phyloP scores from a whole-genome alignment of 2,329 filamentous ascomycete genomes.

The Sodiomyces alkalinus region DNA sequence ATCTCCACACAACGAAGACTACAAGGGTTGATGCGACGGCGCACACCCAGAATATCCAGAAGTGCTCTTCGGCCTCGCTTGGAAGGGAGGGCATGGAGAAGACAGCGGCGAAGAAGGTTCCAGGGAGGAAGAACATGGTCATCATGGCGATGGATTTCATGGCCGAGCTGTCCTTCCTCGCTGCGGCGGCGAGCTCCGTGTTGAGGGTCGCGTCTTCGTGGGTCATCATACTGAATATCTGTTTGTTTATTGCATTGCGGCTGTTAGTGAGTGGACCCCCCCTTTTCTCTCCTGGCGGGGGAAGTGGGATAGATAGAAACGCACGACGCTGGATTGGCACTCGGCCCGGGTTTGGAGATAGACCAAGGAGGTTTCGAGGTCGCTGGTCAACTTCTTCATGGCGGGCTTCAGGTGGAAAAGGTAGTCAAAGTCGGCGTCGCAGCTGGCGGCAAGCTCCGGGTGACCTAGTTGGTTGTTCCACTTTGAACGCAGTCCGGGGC shows the following conservation, averaged over 20 bases:
- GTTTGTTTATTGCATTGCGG: background rate
- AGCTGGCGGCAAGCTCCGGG: background rate
- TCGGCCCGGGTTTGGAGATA: conserved; percentile 4
- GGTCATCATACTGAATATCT: conserved; percentile 5
- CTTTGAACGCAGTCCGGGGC: background rate
- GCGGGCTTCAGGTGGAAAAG: conserved; percentile 4
- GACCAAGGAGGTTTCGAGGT: conserved; percentile 2
- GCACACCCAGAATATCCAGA: conserved; percentile 2
- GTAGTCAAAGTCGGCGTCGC: background rate
- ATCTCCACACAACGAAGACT: conserved; percentile 1
- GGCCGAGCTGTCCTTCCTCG: conserved; percentile 9
- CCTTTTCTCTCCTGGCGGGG: too few species aligned
- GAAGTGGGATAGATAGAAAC: background rate
- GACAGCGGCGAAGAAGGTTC: conserved; percentile 20
- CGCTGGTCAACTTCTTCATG: conserved; percentile 3
- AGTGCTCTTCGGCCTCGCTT: background rate
- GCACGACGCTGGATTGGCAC: conserved; percentile 4
- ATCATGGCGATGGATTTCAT: conserved; percentile 23
- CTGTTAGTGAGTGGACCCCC: background rate
- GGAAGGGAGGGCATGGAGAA: conserved; percentile 6
- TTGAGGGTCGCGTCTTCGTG: conserved; percentile 5
- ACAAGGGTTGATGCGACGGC: background rate
- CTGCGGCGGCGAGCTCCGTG: conserved; percentile 1
- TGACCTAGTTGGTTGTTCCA: background rate
- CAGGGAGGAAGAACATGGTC: conserved; percentile 24